These are phyloP conservation scores for Suillus brevipes DNA, from an alignment of 768 basidiomycete species.

Conservation along the genomic window DNA sequence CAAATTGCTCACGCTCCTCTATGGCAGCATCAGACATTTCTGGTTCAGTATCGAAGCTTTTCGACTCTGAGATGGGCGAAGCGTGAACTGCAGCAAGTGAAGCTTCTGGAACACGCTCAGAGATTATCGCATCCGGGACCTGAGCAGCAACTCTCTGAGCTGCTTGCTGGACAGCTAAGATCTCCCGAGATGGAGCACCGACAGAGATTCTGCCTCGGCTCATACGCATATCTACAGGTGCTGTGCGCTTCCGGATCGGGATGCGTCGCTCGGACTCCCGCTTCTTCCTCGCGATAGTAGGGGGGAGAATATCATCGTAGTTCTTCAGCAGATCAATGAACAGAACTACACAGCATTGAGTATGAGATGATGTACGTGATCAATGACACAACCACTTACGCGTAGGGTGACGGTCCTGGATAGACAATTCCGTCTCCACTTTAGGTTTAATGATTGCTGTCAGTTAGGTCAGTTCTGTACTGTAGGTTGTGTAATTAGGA, in stretches of 20 bases:
- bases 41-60: conserved; percentile 17
- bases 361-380: background rate
- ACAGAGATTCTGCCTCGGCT: conserved; percentile 75
- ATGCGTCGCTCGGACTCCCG: conserved; percentile 84
- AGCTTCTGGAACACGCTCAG: conserved; percentile 18
- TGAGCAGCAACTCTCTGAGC: conserved; percentile 52
- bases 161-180: conserved; percentile 69
- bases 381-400: conserved; percentile 41
- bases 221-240: conserved; percentile 84
- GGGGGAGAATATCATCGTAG: conserved; percentile 73
- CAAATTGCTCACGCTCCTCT: conserved; percentile 14
- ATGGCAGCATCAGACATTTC: conserved; percentile 15
- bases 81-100: conserved; percentile 18
- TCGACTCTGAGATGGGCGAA: conserved; percentile 23
- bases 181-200: conserved; percentile 66
- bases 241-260: conserved; percentile 83
- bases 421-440: conserved; percentile 77
- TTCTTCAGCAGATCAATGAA: conserved; percentile 84
- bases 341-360: conserved; percentile 49
- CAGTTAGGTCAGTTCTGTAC: conserved; percentile 8
- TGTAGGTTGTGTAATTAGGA: background rate
- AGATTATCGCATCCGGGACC: conserved; percentile 16
- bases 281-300: conserved; percentile 81
- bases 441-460: conserved; percentile 82
- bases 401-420: conserved; percentile 88